Percentiles rank a stretch among this genome's conserved stretches.
These are phyloP conservation scores for Suillus spraguei DNA, from an alignment of 768 basidiomycete species.

Conservation along the genomic window DNA sequence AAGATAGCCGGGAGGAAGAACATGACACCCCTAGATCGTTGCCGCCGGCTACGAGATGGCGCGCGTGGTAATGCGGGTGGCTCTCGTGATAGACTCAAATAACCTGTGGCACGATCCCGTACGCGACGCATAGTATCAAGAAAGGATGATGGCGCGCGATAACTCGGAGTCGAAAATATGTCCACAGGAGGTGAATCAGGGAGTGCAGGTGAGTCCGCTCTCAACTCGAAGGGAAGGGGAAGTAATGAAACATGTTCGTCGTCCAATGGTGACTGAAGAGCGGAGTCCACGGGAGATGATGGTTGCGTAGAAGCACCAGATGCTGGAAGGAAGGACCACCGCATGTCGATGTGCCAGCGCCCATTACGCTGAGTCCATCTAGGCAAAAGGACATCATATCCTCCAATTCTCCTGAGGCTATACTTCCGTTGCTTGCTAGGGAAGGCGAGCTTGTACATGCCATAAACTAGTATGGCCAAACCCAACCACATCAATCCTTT, in stretches of 20 bases:
- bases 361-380: slow-evolving; percentile 72
- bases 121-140: slow-evolving; percentile 57
- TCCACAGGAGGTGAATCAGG: slow-evolving; percentile 52
- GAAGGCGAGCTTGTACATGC: slow-evolving; percentile 57
- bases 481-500: slow-evolving; percentile 88
- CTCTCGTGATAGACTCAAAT: slow-evolving; percentile 44
- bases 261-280: slow-evolving; percentile 51
- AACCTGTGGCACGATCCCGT: slow-evolving; percentile 52
- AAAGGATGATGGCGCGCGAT: slow-evolving; percentile 43
- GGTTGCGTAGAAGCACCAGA: slow-evolving; percentile 43
- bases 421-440: slow-evolving; percentile 64
- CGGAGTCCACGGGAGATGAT: slow-evolving; percentile 48
- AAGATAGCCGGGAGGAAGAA: slow-evolving; percentile 87
- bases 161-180: slow-evolving; percentile 39
- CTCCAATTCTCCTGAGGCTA: slow-evolving; percentile 60
- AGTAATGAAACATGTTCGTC: slow-evolving; percentile 53
- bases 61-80: slow-evolving; percentile 44
- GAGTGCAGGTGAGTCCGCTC: slow-evolving; percentile 56
- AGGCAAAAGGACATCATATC: slow-evolving; percentile 80
- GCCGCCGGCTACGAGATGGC: slow-evolving; percentile 47
- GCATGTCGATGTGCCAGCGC: slow-evolving; percentile 72
- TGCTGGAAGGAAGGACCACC: slow-evolving; percentile 52
- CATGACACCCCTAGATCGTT: slow-evolving; percentile 62
- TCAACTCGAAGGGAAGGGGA: slow-evolving; percentile 63
- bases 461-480: slow-evolving; percentile 67